A percentile compares a stretch with the other conserved stretches of the same genome.
Evolutionary conservation across 1,139 yeast species (phyloP).

Genomic region (Lipomyces yarrowii): DNA sequence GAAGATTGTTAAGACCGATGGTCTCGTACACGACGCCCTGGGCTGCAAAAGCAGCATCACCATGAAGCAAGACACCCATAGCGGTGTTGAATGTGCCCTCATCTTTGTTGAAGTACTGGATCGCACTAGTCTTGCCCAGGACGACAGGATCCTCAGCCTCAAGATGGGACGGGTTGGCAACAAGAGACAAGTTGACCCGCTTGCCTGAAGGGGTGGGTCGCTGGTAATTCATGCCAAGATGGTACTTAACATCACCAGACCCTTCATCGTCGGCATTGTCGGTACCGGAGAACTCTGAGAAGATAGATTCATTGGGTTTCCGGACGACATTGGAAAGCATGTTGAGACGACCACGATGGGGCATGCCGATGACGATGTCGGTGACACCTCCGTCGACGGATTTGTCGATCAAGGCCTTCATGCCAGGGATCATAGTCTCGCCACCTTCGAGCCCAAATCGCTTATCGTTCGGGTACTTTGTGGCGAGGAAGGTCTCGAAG

Average conservation of each 20-base stretch:
- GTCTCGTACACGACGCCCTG: conserved; percentile 99
- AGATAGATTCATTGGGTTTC: conserved; percentile 97
- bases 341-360: conserved; percentile 98
- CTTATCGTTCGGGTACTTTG: conserved; percentile 97
- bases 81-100: conserved; percentile 83
- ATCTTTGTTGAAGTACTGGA: conserved; percentile 88
- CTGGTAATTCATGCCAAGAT: conserved; percentile 97
- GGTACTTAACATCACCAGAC: conserved; percentile 98
- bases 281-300: conserved; percentile 93
- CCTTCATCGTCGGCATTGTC: conserved; percentile 77
- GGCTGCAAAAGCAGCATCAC: conserved; percentile 98
- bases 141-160: conserved; percentile 99
- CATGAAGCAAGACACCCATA: conserved; percentile 88
- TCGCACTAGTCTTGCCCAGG: conserved; percentile 95
- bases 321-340: conserved; percentile 97
- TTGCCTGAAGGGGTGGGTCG: conserved; percentile 99
- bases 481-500: conserved; percentile 86
- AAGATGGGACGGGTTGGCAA: conserved; percentile 98
- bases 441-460: conserved; percentile 99
- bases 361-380: conserved; percentile 98
- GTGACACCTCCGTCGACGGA: conserved; percentile 92
- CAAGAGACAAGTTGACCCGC: conserved; percentile 90
- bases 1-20: conserved; percentile 89
- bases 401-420: conserved; percentile 92
- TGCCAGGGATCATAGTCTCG: conserved; percentile 94